Base-by-base conservation (phyloP, 2,329 filamentous ascomycete genomes). In the Fusarium setosum region DNA sequence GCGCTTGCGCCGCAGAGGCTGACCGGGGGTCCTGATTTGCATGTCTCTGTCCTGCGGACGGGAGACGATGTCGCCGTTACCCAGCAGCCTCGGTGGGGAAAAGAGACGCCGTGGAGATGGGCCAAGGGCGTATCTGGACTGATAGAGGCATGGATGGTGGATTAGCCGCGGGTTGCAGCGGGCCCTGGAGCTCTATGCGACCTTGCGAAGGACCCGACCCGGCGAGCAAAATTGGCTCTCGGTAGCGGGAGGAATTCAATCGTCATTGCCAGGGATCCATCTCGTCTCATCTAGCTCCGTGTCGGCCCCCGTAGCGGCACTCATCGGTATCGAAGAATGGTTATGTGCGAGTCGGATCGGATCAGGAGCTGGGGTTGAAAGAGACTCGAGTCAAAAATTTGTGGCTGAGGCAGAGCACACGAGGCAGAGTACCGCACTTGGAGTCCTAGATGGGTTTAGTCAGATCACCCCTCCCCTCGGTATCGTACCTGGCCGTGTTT, bases 211-310 rank as follows among this genome's bases (percentile, higher is more conserved):
- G 29, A 24, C 40, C 44, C 13, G 29, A 21, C 17, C 26, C 41
- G 38, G 34, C 23, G 31, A 42, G 47, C 35, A 40, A 21, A 49
- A 42, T 66, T 59, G 61, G 59, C 40, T 34, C 42, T 67, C 63
- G 55, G 63, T 67, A 57, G 42, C 63, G 59, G 55, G 55, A 67
- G 59, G 55, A 65, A 64, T 57, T 50, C 41, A 47, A 67, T 64
- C 47, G 55, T 44, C 47, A 17, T 40, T 45, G 17, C 21, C 44
- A 26, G 40, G 38, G 49, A 50, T 60, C 37, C 50, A 63, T 59
- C 47, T 49, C 31, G 47, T 29, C 51, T 49, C 32, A 53, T 29
- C 32, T 29, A 5, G 32, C 17, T 20, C 34, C 23, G 18, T n/a
- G 20, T n/a, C 13, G n/a, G 32, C 15, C 13, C n/a, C 37, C 37